Base-by-base conservation (phyloP, 805 yeast species). In the Scheffersomyces lignosus region DNA sequence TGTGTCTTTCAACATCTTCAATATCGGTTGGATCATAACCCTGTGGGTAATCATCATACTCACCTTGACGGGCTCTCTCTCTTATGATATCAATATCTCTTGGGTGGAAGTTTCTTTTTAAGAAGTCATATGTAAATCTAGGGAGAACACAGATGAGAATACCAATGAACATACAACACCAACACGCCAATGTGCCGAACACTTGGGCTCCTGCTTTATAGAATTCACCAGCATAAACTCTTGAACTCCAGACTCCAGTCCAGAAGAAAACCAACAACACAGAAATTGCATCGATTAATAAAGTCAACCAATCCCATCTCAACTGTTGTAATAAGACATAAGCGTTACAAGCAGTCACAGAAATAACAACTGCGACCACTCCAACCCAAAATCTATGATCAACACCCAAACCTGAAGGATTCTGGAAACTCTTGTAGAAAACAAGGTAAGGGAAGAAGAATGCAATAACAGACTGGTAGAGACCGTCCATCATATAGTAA, bases 1-100 rank as follows among this genome's bases (percentile, higher is more conserved):
- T 51, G 41, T 58, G 66, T 44, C 59, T 60, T 41, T 70, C 75
- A 31, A 69, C 54, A 43, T 68, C 74, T 26, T 58, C 68, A n/a
- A 50, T 87, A 59, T 84, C 90, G 2, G 95, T 84, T 29, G 95
- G 95, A 56, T 85, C 95, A 54, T 82, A 85, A 36, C 76, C 72
- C 8, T 56, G 62, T 8, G 89, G 89, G 54, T 80, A 84, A 25
- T 73, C 78, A 40, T 69, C 79, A 49, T 75, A 85, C 47, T 81
- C 84, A 31, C 93, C 93, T 37, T 73, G 67, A 17, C 60, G 60
- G 47, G 78, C 81, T 60, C 86, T 75, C 59, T 86, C 93, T 51
- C 93, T 65, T 37, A 86, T 73, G 44, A 86, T 80, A 49, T 85
- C 91, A 41, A 81, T 63, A 59, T 86, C 93, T 38, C 66, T 71